Base-by-base conservation (phyloP, 1,284 basidiomycete genomes). In the Neotropicomus parvogracilis region DNA sequence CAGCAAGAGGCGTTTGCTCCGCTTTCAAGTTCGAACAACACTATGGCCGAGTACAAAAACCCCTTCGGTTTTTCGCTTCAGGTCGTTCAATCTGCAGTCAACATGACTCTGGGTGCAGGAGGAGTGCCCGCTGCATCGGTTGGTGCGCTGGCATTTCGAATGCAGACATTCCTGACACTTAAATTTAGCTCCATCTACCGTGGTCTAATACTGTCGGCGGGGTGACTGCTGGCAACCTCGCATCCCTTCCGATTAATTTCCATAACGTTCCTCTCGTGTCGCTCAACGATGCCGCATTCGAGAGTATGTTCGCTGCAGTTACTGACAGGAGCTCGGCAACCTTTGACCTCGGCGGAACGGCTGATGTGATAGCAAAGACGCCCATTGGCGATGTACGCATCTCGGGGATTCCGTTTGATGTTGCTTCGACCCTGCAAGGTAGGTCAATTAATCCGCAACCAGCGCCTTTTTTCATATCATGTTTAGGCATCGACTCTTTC, bases 51-150 rank as follows among this genome's bases (percentile, higher is more conserved):
- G 51, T 88, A 85, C 62, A 79, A 79, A 65, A 91, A 89, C 66
- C 88, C 88, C 2, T 89, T 91, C 66, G 82, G 80, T 10, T 91
- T 90, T 69, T 79, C 79, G 17, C 63, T 91, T 46, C 82, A 85
- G 60, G 82, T 85, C 32, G 64, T 85, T 19, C 71, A 78, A 58
- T 70, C 79, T 1, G 70, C 73, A 4, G 73, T 87, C 56, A 72
- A 75, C 24, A 78, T 87, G 53, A 72, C 71, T 17, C 63, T 89
- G 36, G 71, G 67, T 10, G 70, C 68, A 19, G 68, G 70, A 21
- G 79, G 79, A 5, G 64, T 67, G n/a, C 68, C 80, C 48, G 74
- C 80, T 27, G 86, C 83, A 24, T 63, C 73, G 59, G 83, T 81
- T 57, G 51, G 69, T 41, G 36, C 19, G 10, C 20, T 45, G 9